A percentile compares a stretch with the other conserved stretches of the same genome.
These are phyloP conservation scores for Gypsophila paniculata DNA, from an alignment of 179 eudicot species.

Conservation along the genomic window DNA sequence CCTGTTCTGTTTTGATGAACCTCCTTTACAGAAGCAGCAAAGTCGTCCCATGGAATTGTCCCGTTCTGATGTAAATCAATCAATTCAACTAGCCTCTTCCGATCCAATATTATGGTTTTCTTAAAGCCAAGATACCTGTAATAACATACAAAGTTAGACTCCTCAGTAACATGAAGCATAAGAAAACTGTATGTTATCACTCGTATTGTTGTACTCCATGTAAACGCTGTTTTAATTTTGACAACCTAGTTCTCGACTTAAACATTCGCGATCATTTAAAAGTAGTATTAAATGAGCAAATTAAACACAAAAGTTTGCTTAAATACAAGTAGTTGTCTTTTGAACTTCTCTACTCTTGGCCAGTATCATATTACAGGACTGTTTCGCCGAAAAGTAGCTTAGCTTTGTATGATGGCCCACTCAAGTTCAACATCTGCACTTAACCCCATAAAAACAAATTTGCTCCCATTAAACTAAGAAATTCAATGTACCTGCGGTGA, in stretches of 20 bases:
- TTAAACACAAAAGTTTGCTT: no score
- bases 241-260: neutral
- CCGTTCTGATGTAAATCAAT: slow-evolving; percentile 71
- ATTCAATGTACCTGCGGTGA: slow-evolving; percentile 70
- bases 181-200: neutral
- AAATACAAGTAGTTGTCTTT: no score
- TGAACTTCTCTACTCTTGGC: no score
- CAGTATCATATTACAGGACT: no score
- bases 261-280: no score
- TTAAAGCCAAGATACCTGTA: slow-evolving; percentile 81
- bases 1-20: slow-evolving; percentile 69
- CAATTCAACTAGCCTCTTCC: slow-evolving; percentile 63
- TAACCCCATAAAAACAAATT: neutral
- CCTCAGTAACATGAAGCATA: neutral
- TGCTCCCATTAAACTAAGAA: neutral
- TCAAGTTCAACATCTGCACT: neutral
- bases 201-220: neutral
- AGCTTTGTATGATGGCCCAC: neutral
- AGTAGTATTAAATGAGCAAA: no score
- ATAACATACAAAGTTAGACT: neutral
- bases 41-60: slow-evolving; percentile 66
- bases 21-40: slow-evolving; percentile 45
- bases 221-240: neutral
- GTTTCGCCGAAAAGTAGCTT: no score
- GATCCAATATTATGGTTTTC: slow-evolving; percentile 60